A percentile compares a stretch with the other conserved stretches of the same genome.
These are phyloP conservation scores for Monosporozyma servazzii DNA, from an alignment of 805 yeast genomes.

Conservation along the genomic window DNA sequence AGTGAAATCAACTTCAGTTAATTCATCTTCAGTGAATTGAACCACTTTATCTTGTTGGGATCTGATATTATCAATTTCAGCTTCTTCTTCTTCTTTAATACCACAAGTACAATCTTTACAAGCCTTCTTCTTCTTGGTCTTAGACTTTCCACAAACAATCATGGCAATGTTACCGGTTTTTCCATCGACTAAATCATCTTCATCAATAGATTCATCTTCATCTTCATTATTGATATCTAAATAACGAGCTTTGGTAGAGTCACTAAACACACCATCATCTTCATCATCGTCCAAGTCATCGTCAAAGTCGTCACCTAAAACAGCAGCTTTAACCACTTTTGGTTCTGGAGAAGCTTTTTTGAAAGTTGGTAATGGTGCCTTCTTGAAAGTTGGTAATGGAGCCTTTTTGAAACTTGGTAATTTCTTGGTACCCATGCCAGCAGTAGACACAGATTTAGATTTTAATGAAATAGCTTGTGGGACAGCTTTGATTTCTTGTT, in stretches of 20 bases:
- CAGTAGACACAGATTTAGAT: conserved; percentile 8
- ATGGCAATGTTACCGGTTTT: conserved; percentile 14
- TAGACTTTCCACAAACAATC: conserved; percentile 26
- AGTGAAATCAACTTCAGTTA: conserved; percentile 89
- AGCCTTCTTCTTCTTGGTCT: conserved; percentile 54
- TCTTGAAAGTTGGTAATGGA: conserved; percentile 21
- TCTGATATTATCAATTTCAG: conserved; percentile 33
- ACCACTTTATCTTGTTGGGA: conserved; percentile 32
- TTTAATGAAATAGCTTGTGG: conserved; percentile 25
- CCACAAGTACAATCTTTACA: conserved; percentile 99
- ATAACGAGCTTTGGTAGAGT: conserved; percentile 39
- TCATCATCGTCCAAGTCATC: conserved; percentile 30
- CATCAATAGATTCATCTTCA: conserved; percentile 47
- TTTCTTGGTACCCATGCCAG: conserved; percentile 5
- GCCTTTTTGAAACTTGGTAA: conserved; percentile 19
- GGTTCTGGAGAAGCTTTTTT: conserved; percentile 9
- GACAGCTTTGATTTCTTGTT: conserved; percentile 31
- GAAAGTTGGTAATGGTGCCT: conserved; percentile 24
- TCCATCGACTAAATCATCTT: conserved; percentile 43
- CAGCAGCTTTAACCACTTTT: background rate
- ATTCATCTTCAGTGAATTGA: conserved; percentile 46
- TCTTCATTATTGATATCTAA: conserved; percentile 38
- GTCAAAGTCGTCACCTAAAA: conserved; percentile 26
- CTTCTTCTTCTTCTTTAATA: conserved; percentile 76
- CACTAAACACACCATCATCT: conserved; percentile 36